Evolutionary conservation across 1,139 yeast genomes (phyloP), one percentile per base, ranked within the genome.

Genomic region (Yamadazyma aaseri): DNA sequence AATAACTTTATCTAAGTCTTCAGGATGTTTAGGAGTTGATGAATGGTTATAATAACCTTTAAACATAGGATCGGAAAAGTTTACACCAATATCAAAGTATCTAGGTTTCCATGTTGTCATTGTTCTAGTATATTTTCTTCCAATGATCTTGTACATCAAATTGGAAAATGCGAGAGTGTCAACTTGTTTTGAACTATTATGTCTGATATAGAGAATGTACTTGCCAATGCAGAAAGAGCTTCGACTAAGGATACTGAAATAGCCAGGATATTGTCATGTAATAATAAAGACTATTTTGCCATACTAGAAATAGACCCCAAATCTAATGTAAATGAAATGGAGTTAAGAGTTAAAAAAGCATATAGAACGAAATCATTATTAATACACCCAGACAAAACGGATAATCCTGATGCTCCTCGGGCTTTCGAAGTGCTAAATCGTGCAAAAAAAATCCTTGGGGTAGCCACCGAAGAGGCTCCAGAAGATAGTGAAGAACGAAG

Each of bases 31-130:
- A 5, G 55, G 46, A 1, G 53, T 51, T 28, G 65, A 60, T 18
- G 79, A 75, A 11, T 85, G 90, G 45, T 86, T 76, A 55, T 92
- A 92, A 14, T 58, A 46, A 2, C 98, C 98, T 32, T 71, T 73
- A 56, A 86, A 94, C 90, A 90, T 92, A 8, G 78, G 67, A 55
- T 92, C 98, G 1, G 96, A 83, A 50, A 92, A 73, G 55, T 92
- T 92, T 46, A 89, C 86, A 2, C 94, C 95, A 17, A 70, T 69
- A 37, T 70, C 76, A 42, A 65, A 70, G 46, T 69, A 70, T 31
- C 66, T 56, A 24, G 75, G 75, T 47, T 51, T 62, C 75, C 74
- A 69, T 30, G 44, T 28, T 13, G 20, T 24, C 33, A 31, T 31
- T 32, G 31, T 25, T 29, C 22, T 8, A 5, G 32, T 24, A 29